These are phyloP conservation scores for Mallotus japonicus DNA, from an alignment of 441 rosid genomes.

Conservation along the genomic window DNA sequence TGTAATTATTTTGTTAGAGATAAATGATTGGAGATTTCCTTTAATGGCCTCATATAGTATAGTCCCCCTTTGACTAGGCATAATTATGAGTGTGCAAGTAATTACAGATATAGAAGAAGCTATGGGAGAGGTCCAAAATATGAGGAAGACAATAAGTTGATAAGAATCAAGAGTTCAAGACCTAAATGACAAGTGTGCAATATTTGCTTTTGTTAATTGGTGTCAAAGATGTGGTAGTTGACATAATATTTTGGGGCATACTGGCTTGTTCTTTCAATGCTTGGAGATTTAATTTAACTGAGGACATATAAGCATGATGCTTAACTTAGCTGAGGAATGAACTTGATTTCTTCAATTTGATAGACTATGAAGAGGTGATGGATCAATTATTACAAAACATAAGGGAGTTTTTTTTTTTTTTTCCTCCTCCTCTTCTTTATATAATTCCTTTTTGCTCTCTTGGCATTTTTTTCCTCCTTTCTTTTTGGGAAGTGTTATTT, in stretches of 20 bases:
- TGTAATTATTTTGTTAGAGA: neutral
- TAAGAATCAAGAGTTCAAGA: too few relatives aligned
- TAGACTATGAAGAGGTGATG: neutral
- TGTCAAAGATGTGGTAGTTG: neutral
- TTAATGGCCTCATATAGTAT: neutral
- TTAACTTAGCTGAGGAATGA: neutral
- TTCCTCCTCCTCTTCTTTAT: neutral
- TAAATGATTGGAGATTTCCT: neutral
- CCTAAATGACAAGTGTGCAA: neutral
- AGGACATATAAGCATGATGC: neutral
- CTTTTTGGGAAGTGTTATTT: neutral
- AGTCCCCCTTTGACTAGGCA: neutral
- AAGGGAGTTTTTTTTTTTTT: neutral
- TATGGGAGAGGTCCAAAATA: neutral
- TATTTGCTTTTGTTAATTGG: neutral
- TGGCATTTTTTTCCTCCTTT: neutral
- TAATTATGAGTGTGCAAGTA: conserved; percentile 7
- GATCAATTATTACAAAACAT: neutral
- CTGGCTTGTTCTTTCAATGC: neutral
- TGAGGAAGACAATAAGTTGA: neutral
- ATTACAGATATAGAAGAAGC: neutral
- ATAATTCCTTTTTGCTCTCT: neutral
- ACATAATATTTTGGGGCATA: neutral
- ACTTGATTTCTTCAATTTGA: neutral
- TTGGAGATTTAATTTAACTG: neutral